phyloP scores from a whole-genome alignment of 768 basidiomycete genomes.

The Pleurotus ostreatus region DNA sequence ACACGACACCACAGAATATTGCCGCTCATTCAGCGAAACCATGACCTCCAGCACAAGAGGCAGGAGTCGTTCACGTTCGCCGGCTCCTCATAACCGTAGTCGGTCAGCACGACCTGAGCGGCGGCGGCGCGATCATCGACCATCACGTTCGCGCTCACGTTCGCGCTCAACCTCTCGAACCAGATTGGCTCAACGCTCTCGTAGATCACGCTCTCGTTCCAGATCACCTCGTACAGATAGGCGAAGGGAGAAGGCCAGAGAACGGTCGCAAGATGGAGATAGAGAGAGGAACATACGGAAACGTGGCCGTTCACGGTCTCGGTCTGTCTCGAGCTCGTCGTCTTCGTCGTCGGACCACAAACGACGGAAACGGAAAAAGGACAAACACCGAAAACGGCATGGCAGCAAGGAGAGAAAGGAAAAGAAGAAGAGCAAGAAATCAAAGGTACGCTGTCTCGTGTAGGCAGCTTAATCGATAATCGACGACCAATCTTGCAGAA shows the following conservation, averaged over 20 bases:
- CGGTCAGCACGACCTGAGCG: neutral
- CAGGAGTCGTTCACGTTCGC: neutral
- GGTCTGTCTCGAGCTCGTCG: slow-evolving; percentile 40
- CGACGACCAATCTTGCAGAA: slow-evolving; percentile 38
- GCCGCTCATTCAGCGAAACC: neutral
- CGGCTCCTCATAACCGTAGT: neutral
- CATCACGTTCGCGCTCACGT: slow-evolving; percentile 8
- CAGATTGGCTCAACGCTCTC: neutral
- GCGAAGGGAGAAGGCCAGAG: slow-evolving; percentile 30
- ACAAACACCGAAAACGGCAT: slow-evolving; percentile 40
- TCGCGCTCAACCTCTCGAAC: neutral
- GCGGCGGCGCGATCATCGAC: neutral
- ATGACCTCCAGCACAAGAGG: neutral
- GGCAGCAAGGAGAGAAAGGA: slow-evolving; percentile 43
- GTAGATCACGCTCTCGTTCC: slow-evolving; percentile 9
- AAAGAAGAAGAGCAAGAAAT: slow-evolving; percentile 70
- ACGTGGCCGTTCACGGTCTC: slow-evolving; percentile 27
- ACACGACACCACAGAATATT: neutral
- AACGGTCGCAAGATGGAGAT: slow-evolving; percentile 27
- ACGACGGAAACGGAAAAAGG: slow-evolving; percentile 41
- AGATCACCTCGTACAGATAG: slow-evolving; percentile 18
- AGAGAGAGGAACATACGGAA: slow-evolving; percentile 24
- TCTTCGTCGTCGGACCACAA: slow-evolving; percentile 32
- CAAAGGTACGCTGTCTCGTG: slow-evolving; percentile 27
- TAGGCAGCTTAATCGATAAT: slow-evolving; percentile 5